phyloP scores from a whole-genome alignment of 805 yeast genomes.

The Candida sonorensis region DNA sequence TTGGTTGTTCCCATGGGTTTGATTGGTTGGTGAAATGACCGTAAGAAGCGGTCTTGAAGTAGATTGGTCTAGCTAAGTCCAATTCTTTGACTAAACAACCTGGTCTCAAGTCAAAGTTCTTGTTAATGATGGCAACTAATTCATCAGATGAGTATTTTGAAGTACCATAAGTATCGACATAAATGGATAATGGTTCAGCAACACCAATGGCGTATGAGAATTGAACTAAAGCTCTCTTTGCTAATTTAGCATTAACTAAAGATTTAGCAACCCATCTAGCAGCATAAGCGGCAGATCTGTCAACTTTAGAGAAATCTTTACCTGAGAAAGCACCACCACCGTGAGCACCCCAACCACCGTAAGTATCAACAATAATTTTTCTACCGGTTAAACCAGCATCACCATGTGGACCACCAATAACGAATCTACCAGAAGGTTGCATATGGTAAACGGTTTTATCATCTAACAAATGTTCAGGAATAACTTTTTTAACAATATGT shows the following conservation, averaged over 20 bases:
- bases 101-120: constrained; percentile 98
- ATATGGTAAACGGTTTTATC: constrained; percentile 95
- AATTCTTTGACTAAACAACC: constrained; percentile 97
- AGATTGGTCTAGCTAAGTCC: constrained; percentile 98
- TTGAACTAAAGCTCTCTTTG: constrained; percentile 96
- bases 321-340: constrained; percentile 99
- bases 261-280: constrained; percentile 99
- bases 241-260: constrained; percentile 87
- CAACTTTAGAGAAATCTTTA: constrained; percentile 99
- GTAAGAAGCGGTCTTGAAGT: constrained; percentile 97
- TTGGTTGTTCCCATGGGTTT: constrained; percentile 98
- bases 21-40: constrained; percentile 99
- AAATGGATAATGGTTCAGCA: constrained; percentile 97
- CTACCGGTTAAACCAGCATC: constrained; percentile 99
- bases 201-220: constrained; percentile 99
- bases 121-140: constrained; percentile 83
- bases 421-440: constrained; percentile 99
- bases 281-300: constrained; percentile 99
- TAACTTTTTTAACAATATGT: constrained; percentile 85
- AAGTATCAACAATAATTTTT: constrained; percentile 98
- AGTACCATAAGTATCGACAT: constrained; percentile 98
- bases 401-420: constrained; percentile 99
- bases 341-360: constrained; percentile 99
- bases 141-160: constrained; percentile 83
- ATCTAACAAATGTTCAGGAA: constrained; percentile 85